These are phyloP conservation scores for Pyrenochaeta sp. DNA, from an alignment of 2,329 filamentous ascomycete genomes.

Conservation along the genomic window DNA sequence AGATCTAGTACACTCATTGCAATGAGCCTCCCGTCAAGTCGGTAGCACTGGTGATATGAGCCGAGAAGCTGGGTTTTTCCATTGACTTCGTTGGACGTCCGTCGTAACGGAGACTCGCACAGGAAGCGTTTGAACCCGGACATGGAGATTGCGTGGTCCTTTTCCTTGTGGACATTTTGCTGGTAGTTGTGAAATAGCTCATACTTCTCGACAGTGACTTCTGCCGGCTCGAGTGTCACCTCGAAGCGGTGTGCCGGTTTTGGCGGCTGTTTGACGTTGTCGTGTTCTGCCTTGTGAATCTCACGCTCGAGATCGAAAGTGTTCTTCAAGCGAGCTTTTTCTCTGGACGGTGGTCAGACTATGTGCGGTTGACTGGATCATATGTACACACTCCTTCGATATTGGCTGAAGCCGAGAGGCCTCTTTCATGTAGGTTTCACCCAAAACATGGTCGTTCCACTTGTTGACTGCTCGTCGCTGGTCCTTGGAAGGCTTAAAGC, in stretches of 20 bases:
- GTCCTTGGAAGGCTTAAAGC: conserved; percentile 73
- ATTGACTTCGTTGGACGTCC: conserved; percentile 53
- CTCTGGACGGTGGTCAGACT: conserved; percentile 43
- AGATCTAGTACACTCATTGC: conserved; percentile 81
- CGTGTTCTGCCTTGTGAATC: conserved; percentile 73
- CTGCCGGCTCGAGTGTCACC: conserved; percentile 74
- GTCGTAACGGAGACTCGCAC: conserved; percentile 72
- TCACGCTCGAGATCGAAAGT: conserved; percentile 73
- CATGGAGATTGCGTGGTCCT: conserved; percentile 65
- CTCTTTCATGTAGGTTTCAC: conserved; percentile 72
- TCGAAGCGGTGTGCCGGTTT: conserved; percentile 72
- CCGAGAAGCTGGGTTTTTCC: conserved; percentile 69
- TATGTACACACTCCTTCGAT: conserved; percentile 67
- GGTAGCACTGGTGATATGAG: conserved; percentile 83
- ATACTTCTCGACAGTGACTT: conserved; percentile 80
- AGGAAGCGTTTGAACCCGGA: conserved; percentile 75
- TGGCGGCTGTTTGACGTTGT: conserved; percentile 64
- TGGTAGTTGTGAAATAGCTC: conserved; percentile 79
- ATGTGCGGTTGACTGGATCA: background rate
- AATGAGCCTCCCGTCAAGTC: conserved; percentile 77
- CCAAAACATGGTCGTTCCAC: conserved; percentile 76
- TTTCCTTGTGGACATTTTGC: conserved; percentile 74
- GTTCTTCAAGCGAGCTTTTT: conserved; percentile 69
- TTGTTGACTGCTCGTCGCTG: conserved; percentile 80
- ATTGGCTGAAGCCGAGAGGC: conserved; percentile 71